Evolutionary conservation across 768 basidiomycete species (phyloP), one percentile per base, ranked within the genome.

Genomic region (Boletus eberwhitei): DNA sequence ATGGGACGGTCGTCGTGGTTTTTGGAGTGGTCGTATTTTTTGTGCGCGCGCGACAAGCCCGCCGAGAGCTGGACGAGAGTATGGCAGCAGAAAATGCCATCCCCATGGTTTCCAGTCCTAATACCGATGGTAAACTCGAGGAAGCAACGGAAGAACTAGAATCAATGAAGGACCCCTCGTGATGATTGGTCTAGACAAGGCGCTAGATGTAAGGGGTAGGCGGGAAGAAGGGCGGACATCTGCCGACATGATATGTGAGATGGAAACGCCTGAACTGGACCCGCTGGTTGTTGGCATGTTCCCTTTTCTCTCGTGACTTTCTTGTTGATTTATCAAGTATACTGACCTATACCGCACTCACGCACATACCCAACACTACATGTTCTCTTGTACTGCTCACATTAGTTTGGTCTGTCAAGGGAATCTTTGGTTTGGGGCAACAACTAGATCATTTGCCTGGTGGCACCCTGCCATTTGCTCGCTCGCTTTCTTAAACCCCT

Each of bases 401-500:
- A 53, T 11, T 14, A 11, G 4, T 11, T 17, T 47, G 21, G 34
- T 13, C 34, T 17, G 2, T 22, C 42, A 22, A 17, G 9, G 9
- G 32, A 38, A 31, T 38, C 9, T 22, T 29, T 52, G 24, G 9
- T 17, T 11, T 31, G 17, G 47, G 24, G 19, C 14, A 22, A 32
- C 26, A 16, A 17, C 29, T 29, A 29, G 9, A 43, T 29, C 35
- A 38, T 47, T 29, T 7, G 21, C 9, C 22, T 29, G 29, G 19
- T 12, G 17, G 21, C 46, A 35, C n/a, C 13, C 12, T 34, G 32
- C 44, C 16, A 67, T 49, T 54, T 54, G 40, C 34, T 55, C 54
- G 8, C 34, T 50, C 29, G 68, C 66, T 53, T 78, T 82, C 58
- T 77, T 87, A 70, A 95, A 94, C 0, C 90, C 86, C 50, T 85